These are phyloP conservation scores for Dendrobium catenatum DNA, from an alignment of 106 monocot genomes.

Conservation along the genomic window DNA sequence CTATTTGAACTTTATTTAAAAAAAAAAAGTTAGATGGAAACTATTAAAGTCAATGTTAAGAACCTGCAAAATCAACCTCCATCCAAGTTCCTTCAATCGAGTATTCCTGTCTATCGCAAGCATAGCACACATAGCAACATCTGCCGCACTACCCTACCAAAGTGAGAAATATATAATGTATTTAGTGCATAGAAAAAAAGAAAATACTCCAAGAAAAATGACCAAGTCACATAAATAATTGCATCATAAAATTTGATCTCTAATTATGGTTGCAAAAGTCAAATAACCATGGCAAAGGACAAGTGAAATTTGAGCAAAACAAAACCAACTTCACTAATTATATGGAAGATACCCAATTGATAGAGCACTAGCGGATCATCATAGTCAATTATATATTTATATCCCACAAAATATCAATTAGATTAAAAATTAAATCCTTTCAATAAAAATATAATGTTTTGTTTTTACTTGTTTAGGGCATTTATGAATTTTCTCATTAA, in stretches of 20 bases:
- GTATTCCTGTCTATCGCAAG: constrained; percentile 73
- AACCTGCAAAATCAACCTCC: constrained; percentile 91
- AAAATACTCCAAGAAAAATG: not conserved
- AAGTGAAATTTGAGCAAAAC: too few species aligned
- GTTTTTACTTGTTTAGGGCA: too few species aligned
- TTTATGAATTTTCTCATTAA: too few species aligned
- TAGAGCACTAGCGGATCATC: too few species aligned
- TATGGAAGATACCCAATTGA: too few species aligned
- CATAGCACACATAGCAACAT: constrained; percentile 99
- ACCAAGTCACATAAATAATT: too few species aligned
- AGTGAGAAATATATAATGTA: not conserved
- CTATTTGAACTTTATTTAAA: not conserved
- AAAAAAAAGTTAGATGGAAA: not conserved
- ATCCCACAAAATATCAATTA: too few species aligned
- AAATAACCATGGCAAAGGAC: not conserved
- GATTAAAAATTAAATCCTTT: too few species aligned
- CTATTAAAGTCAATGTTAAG: not conserved
- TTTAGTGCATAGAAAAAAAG: not conserved
- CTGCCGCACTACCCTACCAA: constrained; percentile 91
- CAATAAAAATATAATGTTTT: too few species aligned
- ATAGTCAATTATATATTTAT: too few species aligned
- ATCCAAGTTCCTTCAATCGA: constrained; percentile 79
- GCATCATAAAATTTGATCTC: too few species aligned
- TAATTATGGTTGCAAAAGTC: not conserved
- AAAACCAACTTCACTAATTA: too few species aligned